These are phyloP conservation scores for Macaranga tanarius DNA, from an alignment of 441 rosid genomes.

Conservation along the genomic window DNA sequence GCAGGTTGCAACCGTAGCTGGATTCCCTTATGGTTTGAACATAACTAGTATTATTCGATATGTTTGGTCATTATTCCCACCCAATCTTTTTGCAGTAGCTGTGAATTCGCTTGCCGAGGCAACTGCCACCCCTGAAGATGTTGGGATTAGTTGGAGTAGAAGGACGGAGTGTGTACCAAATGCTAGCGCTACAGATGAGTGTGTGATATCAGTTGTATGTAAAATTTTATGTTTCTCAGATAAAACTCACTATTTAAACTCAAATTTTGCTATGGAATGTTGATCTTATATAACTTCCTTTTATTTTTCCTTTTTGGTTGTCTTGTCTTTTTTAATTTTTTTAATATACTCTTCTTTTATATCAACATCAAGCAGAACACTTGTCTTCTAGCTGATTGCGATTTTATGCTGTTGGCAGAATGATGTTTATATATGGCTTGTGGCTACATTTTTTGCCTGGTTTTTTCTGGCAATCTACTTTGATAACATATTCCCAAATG, in stretches of 20 bases:
- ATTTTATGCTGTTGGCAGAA: slow-evolving; percentile 51
- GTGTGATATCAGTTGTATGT: slow-evolving; percentile 74
- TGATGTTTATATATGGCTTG: slow-evolving; percentile 64
- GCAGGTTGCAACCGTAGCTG: slow-evolving; percentile 54
- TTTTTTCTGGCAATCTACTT: slow-evolving; percentile 74
- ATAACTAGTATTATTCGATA: slow-evolving; percentile 22
- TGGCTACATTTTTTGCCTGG: slow-evolving; percentile 63
- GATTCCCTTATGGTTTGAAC: slow-evolving; percentile 54
- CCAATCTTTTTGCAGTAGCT: slow-evolving; percentile 72
- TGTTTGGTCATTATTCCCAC: slow-evolving; percentile 89
- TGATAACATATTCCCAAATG: slow-evolving; percentile 79
- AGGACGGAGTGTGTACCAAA: slow-evolving; percentile 50
- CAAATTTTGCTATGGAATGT: not conserved
- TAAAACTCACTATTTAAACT: not conserved
- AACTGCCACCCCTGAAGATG: slow-evolving; percentile 48
- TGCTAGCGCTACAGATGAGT: slow-evolving; percentile 25
- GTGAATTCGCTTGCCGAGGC: slow-evolving; percentile 52
- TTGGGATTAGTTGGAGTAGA: slow-evolving; percentile 78
- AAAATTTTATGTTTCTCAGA: slow-evolving; percentile 13
- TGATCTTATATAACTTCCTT: not conserved
- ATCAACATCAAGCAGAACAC: slow-evolving; percentile 6
- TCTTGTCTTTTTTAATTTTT: not conserved
- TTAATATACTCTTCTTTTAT: not conserved
- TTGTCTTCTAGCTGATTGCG: slow-evolving; percentile 16
- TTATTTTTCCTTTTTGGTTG: not conserved